phyloP scores from a whole-genome alignment of 1,284 basidiomycete species.

The Ceratobasidium sp. region DNA sequence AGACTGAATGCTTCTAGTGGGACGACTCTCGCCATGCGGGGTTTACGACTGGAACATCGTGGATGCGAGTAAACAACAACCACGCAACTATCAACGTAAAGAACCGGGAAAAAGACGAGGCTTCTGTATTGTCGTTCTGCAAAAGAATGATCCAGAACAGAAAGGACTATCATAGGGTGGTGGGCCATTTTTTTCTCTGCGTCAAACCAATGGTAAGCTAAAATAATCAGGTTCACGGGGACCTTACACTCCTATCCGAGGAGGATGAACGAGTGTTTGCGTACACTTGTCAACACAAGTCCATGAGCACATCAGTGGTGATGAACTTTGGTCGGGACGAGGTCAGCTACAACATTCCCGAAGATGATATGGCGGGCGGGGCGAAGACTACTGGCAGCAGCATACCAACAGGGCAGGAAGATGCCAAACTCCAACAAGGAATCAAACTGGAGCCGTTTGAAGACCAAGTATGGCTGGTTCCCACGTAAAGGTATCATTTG shows the following conservation, averaged over 20 bases:
- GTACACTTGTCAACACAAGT: slow-evolving; percentile 57
- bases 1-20: slow-evolving; percentile 59
- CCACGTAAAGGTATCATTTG: too few species aligned
- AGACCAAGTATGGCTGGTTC: slow-evolving; percentile 4
- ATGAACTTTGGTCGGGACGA: slow-evolving; percentile 60
- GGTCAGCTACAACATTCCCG: slow-evolving; percentile 40
- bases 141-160: slow-evolving; percentile 60
- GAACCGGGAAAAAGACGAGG: slow-evolving; percentile 56
- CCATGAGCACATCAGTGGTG: slow-evolving; percentile 53
- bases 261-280: slow-evolving; percentile 62
- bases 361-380: neutral
- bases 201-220: too few species aligned
- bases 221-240: slow-evolving; percentile 60
- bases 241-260: slow-evolving; percentile 59
- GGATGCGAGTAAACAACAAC: slow-evolving; percentile 64
- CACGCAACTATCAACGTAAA: slow-evolving; percentile 68
- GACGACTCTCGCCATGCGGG: slow-evolving; percentile 63
- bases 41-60: slow-evolving; percentile 60
- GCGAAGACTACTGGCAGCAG: neutral
- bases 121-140: slow-evolving; percentile 68
- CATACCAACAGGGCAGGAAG: neutral
- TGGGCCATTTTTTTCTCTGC: slow-evolving; percentile 48
- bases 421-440: neutral
- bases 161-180: slow-evolving; percentile 63
- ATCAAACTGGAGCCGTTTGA: neutral